A percentile compares a stretch with the other conserved stretches of the same genome.
Evolutionary conservation across 805 yeast genomes (phyloP).

Genomic region (Yamadazyma scolyti): DNA sequence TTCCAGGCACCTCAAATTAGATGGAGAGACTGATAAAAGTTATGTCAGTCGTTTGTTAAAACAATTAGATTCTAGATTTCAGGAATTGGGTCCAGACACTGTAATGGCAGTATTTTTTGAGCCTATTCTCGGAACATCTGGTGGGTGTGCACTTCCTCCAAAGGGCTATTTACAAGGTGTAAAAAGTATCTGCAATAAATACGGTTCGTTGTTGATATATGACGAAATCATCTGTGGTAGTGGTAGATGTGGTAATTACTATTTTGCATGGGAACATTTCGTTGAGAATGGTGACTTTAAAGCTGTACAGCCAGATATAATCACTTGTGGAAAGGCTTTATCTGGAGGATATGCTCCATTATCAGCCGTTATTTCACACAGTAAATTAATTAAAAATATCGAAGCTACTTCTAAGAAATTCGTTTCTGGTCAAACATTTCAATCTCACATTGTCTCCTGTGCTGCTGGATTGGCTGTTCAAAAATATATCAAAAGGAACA

Average conservation of each 20-base stretch:
- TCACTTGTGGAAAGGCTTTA: constrained; percentile 46
- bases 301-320: constrained; percentile 45
- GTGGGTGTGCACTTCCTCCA: constrained; percentile 20
- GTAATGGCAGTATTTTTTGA: constrained; percentile 18
- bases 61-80: constrained; percentile 14
- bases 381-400: constrained; percentile 1
- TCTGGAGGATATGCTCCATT: constrained; percentile 47
- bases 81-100: constrained; percentile 18
- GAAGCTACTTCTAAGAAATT: constrained; percentile 35
- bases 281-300: constrained; percentile 10
- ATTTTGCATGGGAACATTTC: constrained; percentile 44
- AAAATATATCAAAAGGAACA: constrained; percentile 22
- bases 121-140: constrained; percentile 19
- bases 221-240: constrained; percentile 34
- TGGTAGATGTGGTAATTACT: constrained; percentile 18
- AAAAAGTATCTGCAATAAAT: constrained; percentile 21
- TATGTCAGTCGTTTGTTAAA: constrained; percentile 15
- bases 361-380: constrained; percentile 44
- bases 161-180: constrained; percentile 19
- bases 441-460: constrained; percentile 46
- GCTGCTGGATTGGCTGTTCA: constrained; percentile 45
- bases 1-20: constrained; percentile 23
- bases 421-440: constrained; percentile 50
- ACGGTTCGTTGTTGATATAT: constrained; percentile 21
- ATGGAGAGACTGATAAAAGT: constrained; percentile 14